These are phyloP conservation scores for Aspergillus uvarum DNA, from an alignment of 2,329 filamentous ascomycete species.

Conservation along the genomic window DNA sequence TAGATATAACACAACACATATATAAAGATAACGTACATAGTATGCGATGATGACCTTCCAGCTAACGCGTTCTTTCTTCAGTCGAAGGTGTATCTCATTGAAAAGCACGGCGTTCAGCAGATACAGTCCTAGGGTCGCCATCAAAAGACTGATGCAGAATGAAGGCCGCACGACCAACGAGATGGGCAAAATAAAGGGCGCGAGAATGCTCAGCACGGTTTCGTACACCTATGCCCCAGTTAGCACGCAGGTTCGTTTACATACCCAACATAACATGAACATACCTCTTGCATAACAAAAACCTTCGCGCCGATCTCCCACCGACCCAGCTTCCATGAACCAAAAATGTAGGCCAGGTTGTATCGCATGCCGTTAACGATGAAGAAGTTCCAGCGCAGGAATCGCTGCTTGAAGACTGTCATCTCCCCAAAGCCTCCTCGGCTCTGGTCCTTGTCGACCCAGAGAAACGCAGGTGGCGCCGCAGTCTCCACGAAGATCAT, in stretches of 20 bases:
- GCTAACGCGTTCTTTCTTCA: conserved; percentile 46
- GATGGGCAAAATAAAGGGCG: conserved; percentile 49
- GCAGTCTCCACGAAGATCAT: conserved; percentile 54
- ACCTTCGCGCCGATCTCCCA: conserved; percentile 53
- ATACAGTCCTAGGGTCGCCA: conserved; percentile 43
- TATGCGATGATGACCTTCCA: conserved; percentile 42
- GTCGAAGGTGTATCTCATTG: conserved; percentile 50
- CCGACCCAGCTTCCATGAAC: conserved; percentile 50
- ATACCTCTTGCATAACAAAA: conserved; percentile 49
- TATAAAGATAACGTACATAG: conserved; percentile 28
- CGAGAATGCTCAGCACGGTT: conserved; percentile 48
- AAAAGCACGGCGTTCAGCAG: conserved; percentile 47
- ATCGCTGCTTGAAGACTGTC: conserved; percentile 54
- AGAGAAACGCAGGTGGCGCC: conserved; percentile 45
- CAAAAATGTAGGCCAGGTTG: conserved; percentile 49
- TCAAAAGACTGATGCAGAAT: conserved; percentile 43
- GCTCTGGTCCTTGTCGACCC: conserved; percentile 40
- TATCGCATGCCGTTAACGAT: conserved; percentile 52
- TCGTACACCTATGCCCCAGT: conserved; percentile 40
- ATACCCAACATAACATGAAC: background rate
- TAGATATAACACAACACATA: background rate
- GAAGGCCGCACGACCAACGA: conserved; percentile 45
- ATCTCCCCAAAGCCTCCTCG: conserved; percentile 54
- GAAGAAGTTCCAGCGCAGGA: conserved; percentile 55
- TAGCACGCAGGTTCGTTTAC: conserved; percentile 13